These are phyloP conservation scores for Trichothecium roseum DNA, from an alignment of 2,329 filamentous ascomycete species.

Conservation along the genomic window DNA sequence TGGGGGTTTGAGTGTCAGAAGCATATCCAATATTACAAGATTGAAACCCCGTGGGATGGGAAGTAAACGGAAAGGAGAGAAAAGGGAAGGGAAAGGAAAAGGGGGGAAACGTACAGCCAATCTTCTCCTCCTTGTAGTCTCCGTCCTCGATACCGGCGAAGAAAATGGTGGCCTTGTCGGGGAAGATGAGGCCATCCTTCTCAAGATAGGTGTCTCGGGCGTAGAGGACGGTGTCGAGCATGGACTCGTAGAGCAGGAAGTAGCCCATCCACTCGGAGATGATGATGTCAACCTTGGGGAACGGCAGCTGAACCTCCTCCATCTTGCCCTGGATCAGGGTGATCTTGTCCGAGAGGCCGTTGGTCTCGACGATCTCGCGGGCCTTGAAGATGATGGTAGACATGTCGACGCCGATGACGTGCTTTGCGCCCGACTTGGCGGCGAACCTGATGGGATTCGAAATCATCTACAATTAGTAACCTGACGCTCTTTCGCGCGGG, in stretches of 20 bases:
- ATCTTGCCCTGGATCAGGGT: conserved; percentile 98
- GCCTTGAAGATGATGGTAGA: conserved; percentile 99
- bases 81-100: neutral
- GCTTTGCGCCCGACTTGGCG: conserved; percentile 89
- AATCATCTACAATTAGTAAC: conserved; percentile 4
- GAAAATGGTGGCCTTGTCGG: conserved; percentile 97
- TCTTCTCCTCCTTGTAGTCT: conserved; percentile 99
- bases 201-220: conserved; percentile 85
- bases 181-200: conserved; percentile 88
- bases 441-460: conserved; percentile 69
- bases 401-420: conserved; percentile 99
- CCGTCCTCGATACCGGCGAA: conserved; percentile 96
- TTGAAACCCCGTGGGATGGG: neutral
- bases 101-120: conserved; percentile 64
- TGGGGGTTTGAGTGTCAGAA: too few relatives aligned
- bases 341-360: conserved; percentile 92
- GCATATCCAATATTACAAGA: too few relatives aligned
- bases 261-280: conserved; percentile 99
- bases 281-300: conserved; percentile 96
- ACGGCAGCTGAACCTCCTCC: conserved; percentile 93
- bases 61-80: neutral
- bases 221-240: conserved; percentile 97
- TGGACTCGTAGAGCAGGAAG: conserved; percentile 96
- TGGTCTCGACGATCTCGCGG: conserved; percentile 82
- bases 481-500: too few relatives aligned